Evolutionary conservation across 2,329 filamentous ascomycete species (phyloP), one percentile per base, ranked within the genome.

Genomic region (Ophiostoma tasmaniense): DNA sequence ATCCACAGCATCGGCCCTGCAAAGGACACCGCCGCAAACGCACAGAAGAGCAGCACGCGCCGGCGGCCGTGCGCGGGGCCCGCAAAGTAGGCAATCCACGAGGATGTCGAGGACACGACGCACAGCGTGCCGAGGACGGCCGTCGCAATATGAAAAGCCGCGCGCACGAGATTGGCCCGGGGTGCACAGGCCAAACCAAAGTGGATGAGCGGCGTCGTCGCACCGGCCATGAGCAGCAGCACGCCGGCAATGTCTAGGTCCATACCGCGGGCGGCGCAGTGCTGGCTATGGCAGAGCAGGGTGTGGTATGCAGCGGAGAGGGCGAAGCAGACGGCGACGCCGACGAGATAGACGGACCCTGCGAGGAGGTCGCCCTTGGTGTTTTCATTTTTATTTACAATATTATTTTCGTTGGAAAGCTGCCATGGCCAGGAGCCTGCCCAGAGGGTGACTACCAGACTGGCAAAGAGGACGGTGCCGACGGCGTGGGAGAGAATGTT

Each of bases 241-340:
- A 89, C 85, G 8, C 86, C 86, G 61, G 87, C 80, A 72, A 88
- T 86, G 74, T 89, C 87, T 35, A 88, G 76, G 73, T 85, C 83
- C 71, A 87, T 85, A 6, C 85, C 85, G 70, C 84, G 80, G 13
- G 77, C 77, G 50, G 81, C 81, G 17, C 84, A 79, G 6, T 76
- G 73, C 8, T 81, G 77, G 66, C 82, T 85, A 72, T 88, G 86
- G 69, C 83, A 84, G 71, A 81, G 81, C 66, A 88, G 79, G 1
- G 83, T 84, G 74, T 88, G 86, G 72, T 84, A 88, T 6, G 76
- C 75, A 5, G 79, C 77, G 1, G 83, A 84, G 0, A 84, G 74
- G 7, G 76, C 70, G 71, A 84, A 83, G 71, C 81, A 84, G 65
- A 79, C 73, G 5, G 78, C 77, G 11, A 83, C 80, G 7, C 81